phyloP scores from a whole-genome alignment of 805 yeast species.

The Hanseniaspora nectarophila region DNA sequence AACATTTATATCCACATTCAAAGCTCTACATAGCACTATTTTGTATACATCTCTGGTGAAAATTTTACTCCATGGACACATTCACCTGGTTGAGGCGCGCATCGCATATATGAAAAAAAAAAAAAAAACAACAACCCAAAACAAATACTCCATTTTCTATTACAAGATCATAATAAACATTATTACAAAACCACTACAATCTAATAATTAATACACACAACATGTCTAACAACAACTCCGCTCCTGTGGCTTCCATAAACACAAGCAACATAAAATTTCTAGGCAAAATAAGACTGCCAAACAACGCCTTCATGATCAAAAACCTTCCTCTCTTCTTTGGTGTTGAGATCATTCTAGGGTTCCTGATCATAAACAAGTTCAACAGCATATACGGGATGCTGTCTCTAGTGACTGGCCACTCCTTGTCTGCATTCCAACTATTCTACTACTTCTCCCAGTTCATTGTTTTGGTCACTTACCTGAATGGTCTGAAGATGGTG shows the following conservation, averaged over 20 bases:
- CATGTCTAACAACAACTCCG: neutral
- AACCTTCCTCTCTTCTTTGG: conserved; percentile 72
- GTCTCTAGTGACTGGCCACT: conserved; percentile 76
- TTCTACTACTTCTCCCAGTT: conserved; percentile 57
- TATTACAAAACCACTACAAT: too few species aligned
- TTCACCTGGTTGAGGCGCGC: too few species aligned
- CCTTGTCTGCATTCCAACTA: conserved; percentile 53
- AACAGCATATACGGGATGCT: conserved; percentile 80
- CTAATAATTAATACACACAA: too few species aligned
- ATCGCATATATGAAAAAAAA: too few species aligned
- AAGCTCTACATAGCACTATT: too few species aligned
- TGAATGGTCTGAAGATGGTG: conserved; percentile 44
- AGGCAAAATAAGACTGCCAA: conserved; percentile 5
- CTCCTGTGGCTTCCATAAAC: neutral
- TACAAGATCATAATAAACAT: too few species aligned
- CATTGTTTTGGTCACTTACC: conserved; percentile 49
- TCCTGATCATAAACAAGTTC: conserved; percentile 74
- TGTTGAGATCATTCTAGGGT: conserved; percentile 65
- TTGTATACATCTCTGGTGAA: too few species aligned
- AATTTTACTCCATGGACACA: too few species aligned
- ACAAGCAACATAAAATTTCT: conserved; percentile 4
- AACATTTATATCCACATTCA: too few species aligned
- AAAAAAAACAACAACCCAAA: too few species aligned
- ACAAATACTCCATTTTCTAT: too few species aligned
- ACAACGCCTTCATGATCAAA: conserved; percentile 47